Conservation (phyloP, 176 grass and related monocot genomes). For the Raddia guianensis region DNA sequence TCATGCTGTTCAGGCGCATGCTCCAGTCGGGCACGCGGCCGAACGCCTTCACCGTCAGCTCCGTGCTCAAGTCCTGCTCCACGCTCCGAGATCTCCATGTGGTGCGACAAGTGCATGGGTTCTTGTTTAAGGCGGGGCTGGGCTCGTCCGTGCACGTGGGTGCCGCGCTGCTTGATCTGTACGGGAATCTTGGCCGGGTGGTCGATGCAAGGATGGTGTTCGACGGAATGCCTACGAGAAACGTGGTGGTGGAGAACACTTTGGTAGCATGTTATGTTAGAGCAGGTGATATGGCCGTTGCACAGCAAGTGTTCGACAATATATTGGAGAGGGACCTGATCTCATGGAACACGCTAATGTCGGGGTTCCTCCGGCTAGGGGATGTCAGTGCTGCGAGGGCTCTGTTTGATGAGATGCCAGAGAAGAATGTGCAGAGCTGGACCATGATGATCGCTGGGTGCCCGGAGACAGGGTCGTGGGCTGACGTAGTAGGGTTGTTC, state of each 20-base stretch:
- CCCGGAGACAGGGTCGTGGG: constrained; percentile 48
- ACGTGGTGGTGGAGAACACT: constrained; percentile 40
- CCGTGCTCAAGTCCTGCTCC: constrained; percentile 53
- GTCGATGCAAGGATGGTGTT: constrained; percentile 43
- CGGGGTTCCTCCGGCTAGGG: constrained; percentile 30
- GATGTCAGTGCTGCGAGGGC: neutral
- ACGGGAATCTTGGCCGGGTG: constrained; percentile 18
- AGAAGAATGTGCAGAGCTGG: constrained; percentile 59
- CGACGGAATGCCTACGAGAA: constrained; percentile 20
- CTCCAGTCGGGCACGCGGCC: constrained; percentile 47
- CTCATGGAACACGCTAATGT: constrained; percentile 67
- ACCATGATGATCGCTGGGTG: constrained; percentile 51
- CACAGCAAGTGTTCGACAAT: constrained; percentile 40
- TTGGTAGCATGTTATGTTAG: constrained; percentile 53
- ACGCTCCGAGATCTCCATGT: constrained; percentile 23
- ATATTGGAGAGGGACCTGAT: constrained; percentile 48
- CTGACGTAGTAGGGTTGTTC: constrained; percentile 43
- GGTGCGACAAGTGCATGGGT: constrained; percentile 46
- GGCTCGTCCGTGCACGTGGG: constrained; percentile 41
- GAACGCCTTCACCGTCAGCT: constrained; percentile 57
- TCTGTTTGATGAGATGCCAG: constrained; percentile 49
- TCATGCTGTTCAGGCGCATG: constrained; percentile 54
- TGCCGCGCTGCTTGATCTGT: constrained; percentile 48
- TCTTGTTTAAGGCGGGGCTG: constrained; percentile 38
- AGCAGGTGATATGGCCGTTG: constrained; percentile 40